phyloP scores from a whole-genome alignment of 768 basidiomycete genomes.

The Leccinum arenicola region DNA sequence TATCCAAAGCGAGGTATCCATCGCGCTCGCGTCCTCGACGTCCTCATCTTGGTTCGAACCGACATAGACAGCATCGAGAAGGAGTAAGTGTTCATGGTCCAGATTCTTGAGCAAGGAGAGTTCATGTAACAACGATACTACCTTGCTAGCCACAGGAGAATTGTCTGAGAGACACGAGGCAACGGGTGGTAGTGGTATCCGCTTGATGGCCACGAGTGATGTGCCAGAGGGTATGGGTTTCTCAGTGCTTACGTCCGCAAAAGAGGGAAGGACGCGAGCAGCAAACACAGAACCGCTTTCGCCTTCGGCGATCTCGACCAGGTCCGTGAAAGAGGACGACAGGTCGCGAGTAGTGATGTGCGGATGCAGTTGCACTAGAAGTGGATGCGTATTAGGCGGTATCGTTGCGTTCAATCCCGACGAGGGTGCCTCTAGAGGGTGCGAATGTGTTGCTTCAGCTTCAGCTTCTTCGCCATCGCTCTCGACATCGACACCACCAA shows the following conservation, averaged over 20 bases:
- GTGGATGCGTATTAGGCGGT: slow-evolving; percentile 13
- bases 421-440: background rate
- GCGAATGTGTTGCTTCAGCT: background rate
- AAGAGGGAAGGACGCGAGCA: slow-evolving; percentile 32
- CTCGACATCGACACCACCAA: slow-evolving; percentile 32
- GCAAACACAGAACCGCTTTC: slow-evolving; percentile 73
- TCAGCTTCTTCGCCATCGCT: slow-evolving; percentile 7
- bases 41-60: slow-evolving; percentile 38
- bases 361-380: slow-evolving; percentile 46
- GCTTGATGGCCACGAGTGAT: slow-evolving; percentile 74
- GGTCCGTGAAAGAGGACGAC: slow-evolving; percentile 57
- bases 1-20: slow-evolving; percentile 74
- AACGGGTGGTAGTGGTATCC: slow-evolving; percentile 53
- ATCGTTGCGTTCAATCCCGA: background rate
- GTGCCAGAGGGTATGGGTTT: slow-evolving; percentile 23
- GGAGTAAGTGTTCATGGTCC: slow-evolving; percentile 59
- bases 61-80: slow-evolving; percentile 70
- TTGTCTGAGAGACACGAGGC: slow-evolving; percentile 25
- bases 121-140: slow-evolving; percentile 62
- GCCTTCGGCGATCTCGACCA: slow-evolving; percentile 80
- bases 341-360: slow-evolving; percentile 64
- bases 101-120: slow-evolving; percentile 55
- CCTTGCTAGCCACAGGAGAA: slow-evolving; percentile 50
- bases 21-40: background rate
- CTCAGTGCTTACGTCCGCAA: slow-evolving; percentile 17